Evolutionary conservation across 257 asterid species (phyloP).

Genomic region (Buddleja alternifolia): DNA sequence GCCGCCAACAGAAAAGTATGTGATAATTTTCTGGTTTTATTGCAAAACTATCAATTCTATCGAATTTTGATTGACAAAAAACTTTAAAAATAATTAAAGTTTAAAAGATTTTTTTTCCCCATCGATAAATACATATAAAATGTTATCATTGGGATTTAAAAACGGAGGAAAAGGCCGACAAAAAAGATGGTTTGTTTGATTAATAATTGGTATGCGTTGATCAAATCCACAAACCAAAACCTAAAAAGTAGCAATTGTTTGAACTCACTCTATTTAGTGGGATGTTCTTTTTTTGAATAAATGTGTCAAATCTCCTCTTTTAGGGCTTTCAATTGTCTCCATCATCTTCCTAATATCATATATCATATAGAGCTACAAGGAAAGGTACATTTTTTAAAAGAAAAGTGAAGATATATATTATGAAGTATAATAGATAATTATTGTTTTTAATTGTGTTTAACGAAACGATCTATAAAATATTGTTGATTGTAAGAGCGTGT

Average conservation of each 20-base stretch:
- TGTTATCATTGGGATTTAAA: neutral
- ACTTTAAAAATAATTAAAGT: too few relatives aligned
- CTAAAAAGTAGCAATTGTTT: conserved; percentile 25
- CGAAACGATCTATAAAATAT: too few relatives aligned
- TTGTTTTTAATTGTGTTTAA: too few relatives aligned
- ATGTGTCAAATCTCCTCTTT: conserved; percentile 1
- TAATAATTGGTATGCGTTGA: neutral
- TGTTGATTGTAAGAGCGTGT: too few relatives aligned
- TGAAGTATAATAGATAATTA: too few relatives aligned
- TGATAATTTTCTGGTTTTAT: conserved; percentile 14
- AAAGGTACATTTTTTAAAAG: too few relatives aligned
- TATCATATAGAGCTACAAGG: neutral
- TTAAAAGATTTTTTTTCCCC: too few relatives aligned
- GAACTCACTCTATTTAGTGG: conserved; percentile 7
- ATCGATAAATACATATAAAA: too few relatives aligned
- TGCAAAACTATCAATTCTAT: neutral
- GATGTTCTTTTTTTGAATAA: conserved; percentile 1
- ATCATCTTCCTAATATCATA: neutral
- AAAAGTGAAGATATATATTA: too few relatives aligned
- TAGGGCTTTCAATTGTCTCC: neutral
- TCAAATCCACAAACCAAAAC: conserved; percentile 20
- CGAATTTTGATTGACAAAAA: too few relatives aligned
- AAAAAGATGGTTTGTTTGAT: neutral
- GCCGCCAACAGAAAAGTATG: too few relatives aligned
- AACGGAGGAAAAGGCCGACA: neutral